These are phyloP conservation scores for Myxozyma geophila DNA, from an alignment of 805 yeast species.

Conservation along the genomic window DNA sequence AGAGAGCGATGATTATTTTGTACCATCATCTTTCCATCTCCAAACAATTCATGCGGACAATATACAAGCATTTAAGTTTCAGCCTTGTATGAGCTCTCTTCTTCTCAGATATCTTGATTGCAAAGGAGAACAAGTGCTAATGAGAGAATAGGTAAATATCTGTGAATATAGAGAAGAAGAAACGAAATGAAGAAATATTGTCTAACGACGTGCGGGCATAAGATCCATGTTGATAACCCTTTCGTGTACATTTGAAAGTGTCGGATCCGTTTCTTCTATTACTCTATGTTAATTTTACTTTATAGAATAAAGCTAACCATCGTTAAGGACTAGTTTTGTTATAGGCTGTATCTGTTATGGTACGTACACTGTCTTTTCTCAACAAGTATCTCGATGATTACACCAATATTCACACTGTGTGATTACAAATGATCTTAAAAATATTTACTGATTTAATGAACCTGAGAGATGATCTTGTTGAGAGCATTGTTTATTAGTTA, in stretches of 20 bases:
- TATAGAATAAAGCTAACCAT: neutral
- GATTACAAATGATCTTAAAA: slow-evolving; percentile 28
- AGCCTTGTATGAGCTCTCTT: slow-evolving; percentile 36
- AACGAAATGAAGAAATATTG: slow-evolving; percentile 28
- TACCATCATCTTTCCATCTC: slow-evolving; percentile 28
- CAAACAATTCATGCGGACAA: slow-evolving; percentile 30
- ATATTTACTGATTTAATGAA: slow-evolving; percentile 36
- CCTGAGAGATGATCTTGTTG: slow-evolving; percentile 24
- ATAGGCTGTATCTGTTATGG: neutral
- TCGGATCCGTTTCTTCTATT: slow-evolving; percentile 19
- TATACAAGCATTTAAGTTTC: slow-evolving; percentile 27
- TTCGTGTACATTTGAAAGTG: slow-evolving; percentile 36
- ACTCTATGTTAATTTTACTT: neutral
- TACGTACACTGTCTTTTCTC: neutral
- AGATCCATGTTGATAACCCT: slow-evolving; percentile 26
- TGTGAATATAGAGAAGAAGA: neutral
- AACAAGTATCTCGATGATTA: slow-evolving; percentile 30
- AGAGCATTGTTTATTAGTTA: neutral
- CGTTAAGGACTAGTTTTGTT: neutral
- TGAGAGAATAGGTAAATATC: neutral
- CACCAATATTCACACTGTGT: slow-evolving; percentile 33
- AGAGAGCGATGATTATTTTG: slow-evolving; percentile 22
- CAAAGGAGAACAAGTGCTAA: neutral
- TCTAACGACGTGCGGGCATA: slow-evolving; percentile 37
- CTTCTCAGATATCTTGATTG: neutral